phyloP scores from a whole-genome alignment of 805 yeast species.

The Zygoascus biomembranicola region DNA sequence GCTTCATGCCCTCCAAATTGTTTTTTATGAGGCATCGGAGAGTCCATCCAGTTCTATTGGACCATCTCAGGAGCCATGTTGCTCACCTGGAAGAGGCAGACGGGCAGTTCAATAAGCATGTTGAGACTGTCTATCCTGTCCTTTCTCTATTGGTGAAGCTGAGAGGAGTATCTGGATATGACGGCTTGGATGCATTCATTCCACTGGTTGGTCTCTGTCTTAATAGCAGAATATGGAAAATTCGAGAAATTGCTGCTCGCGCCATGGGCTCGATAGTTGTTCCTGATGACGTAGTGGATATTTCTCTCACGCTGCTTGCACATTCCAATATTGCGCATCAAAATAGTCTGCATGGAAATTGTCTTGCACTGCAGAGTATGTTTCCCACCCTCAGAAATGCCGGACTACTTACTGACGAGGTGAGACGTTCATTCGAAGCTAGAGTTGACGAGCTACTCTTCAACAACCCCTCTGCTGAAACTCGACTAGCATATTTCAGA shows the following conservation, averaged over 20 bases:
- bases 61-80: slow-evolving; percentile 21
- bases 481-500: slow-evolving; percentile 16
- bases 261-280: slow-evolving; percentile 47
- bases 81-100: slow-evolving; percentile 11
- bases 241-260: slow-evolving; percentile 80
- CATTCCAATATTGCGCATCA: slow-evolving; percentile 24
- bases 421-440: slow-evolving; percentile 2
- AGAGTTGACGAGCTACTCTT: slow-evolving; percentile 9
- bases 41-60: slow-evolving; percentile 41
- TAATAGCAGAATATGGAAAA: slow-evolving; percentile 59
- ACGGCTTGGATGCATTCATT: slow-evolving; percentile 45
- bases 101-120: slow-evolving; percentile 20
- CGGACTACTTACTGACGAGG: background rate
- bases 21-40: slow-evolving; percentile 63
- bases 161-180: slow-evolving; percentile 49
- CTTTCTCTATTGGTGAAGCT: slow-evolving; percentile 63
- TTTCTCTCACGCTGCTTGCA: slow-evolving; percentile 24
- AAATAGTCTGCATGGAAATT: slow-evolving; percentile 52
- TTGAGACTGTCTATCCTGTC: slow-evolving; percentile 67
- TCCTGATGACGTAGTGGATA: slow-evolving; percentile 25
- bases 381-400: slow-evolving; percentile 4
- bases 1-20: slow-evolving; percentile 40
- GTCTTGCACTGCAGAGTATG: slow-evolving; percentile 41
- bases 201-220: slow-evolving; percentile 42
- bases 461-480: slow-evolving; percentile 16